A percentile compares a stretch with the other conserved stretches of the same genome.
These are phyloP conservation scores for Retiboletus flavoniger DNA, from an alignment of 1,284 basidiomycete genomes.

Conservation along the genomic window DNA sequence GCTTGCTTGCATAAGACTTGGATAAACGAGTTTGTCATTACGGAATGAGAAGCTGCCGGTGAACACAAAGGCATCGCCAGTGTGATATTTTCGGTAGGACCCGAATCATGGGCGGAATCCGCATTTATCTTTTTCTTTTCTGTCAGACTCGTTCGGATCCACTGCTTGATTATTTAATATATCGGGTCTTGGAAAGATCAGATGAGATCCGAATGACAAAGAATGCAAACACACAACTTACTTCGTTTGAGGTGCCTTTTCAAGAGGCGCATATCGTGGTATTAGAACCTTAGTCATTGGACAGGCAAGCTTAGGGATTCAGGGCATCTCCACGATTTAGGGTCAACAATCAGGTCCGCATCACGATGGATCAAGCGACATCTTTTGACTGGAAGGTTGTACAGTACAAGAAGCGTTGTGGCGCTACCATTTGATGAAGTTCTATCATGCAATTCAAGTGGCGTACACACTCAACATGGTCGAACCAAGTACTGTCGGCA, in stretches of 20 bases:
- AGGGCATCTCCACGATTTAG: background rate
- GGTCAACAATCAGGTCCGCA: background rate
- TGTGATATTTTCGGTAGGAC: background rate
- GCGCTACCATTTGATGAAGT: background rate
- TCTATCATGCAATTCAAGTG: background rate
- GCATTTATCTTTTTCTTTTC: background rate
- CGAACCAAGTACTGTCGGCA: background rate
- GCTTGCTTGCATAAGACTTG: background rate
- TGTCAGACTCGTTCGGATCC: background rate
- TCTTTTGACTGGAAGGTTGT: background rate
- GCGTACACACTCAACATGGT: background rate
- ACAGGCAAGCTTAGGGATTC: background rate
- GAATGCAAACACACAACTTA: background rate
- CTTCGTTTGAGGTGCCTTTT: background rate
- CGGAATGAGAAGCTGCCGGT: background rate
- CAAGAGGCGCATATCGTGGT: background rate
- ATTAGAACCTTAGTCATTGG: background rate
- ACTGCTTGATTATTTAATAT: background rate
- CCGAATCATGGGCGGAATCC: slow-evolving; percentile 4
- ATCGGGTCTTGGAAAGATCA: background rate
- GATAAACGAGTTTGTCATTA: background rate
- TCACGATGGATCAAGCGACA: slow-evolving; percentile 10
- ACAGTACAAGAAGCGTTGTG: slow-evolving; percentile 2
- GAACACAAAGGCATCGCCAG: background rate
- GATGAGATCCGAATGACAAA: slow-evolving; percentile 5